phyloP scores from a whole-genome alignment of 306 rosid genomes.

The Pachyrhizus erosus region DNA sequence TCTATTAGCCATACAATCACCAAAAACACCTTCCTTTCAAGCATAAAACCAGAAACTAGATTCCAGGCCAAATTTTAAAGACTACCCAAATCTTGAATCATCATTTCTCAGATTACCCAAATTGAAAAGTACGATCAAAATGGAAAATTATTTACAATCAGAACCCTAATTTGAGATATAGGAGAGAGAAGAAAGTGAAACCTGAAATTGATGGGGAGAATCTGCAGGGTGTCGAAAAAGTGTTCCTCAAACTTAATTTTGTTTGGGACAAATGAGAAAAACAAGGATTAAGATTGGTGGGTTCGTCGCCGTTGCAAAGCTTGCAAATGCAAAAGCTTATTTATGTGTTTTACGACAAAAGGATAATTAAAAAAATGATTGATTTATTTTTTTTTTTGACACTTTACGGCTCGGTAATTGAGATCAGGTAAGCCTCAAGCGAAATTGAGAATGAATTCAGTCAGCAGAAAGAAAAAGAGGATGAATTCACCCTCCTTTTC shows the following conservation, averaged over 20 bases:
- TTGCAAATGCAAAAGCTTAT: conserved; percentile 12
- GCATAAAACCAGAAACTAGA: conserved; percentile 6
- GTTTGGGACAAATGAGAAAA: not conserved
- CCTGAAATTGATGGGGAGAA: conserved; percentile 28
- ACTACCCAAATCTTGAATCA: conserved; percentile 34
- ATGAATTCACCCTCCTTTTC: not conserved
- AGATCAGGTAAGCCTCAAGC: not conserved
- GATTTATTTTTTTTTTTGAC: conserved; percentile 14
- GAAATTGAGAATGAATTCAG: not conserved
- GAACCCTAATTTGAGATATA: conserved; percentile 37
- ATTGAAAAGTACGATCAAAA: not conserved
- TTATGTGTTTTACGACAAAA: conserved; percentile 8
- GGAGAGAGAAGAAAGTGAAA: not conserved
- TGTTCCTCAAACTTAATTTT: not conserved
- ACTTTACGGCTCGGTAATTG: conserved; percentile 17
- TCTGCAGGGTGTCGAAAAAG: not conserved
- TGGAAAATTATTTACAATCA: conserved; percentile 1
- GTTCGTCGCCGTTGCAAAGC: not conserved
- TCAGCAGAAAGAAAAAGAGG: not conserved
- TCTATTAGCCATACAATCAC: conserved; percentile 1
- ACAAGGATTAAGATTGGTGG: conserved; percentile 23
- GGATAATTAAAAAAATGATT: not conserved
- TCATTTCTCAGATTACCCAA: not conserved
- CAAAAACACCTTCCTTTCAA: conserved; percentile 7
- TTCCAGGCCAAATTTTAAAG: not conserved